phyloP scores from a whole-genome alignment of 2,329 filamentous ascomycete species.

The Sporothrix pallida region DNA sequence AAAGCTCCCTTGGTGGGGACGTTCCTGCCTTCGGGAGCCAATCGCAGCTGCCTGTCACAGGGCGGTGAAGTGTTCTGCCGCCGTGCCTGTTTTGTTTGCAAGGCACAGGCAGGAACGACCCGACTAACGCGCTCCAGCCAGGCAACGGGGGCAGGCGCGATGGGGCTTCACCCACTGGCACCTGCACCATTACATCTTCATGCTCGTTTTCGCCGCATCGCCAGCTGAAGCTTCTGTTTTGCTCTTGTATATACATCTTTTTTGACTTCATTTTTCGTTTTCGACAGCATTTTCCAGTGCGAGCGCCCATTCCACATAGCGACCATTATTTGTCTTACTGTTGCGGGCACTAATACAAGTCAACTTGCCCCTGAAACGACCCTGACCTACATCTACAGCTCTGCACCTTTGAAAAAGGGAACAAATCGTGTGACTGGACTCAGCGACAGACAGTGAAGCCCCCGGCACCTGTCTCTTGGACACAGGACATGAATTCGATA shows the following conservation, averaged over 20 bases:
- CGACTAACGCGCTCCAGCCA: slow-evolving; percentile 24
- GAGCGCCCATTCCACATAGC: not conserved
- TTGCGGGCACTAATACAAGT: not conserved
- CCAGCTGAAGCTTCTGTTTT: slow-evolving; percentile 15
- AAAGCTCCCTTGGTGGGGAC: slow-evolving; percentile 35
- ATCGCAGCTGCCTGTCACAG: slow-evolving; percentile 21
- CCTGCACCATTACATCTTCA: not conserved
- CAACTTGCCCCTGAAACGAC: not conserved
- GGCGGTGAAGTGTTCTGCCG: slow-evolving; percentile 38
- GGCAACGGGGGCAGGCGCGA: slow-evolving; percentile 31
- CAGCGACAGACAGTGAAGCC: not conserved
- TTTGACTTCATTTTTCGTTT: slow-evolving; percentile 19
- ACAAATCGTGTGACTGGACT: not conserved
- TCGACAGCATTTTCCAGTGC: not conserved
- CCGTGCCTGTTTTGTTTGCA: slow-evolving; percentile 28
- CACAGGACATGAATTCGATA: not conserved
- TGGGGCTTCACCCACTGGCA: not conserved
- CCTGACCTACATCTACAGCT: not conserved
- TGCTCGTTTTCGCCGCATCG: not conserved
- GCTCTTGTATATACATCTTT: slow-evolving; percentile 14
- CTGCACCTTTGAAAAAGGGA: not conserved
- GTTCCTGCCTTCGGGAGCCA: slow-evolving; percentile 23
- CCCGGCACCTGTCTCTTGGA: not conserved
- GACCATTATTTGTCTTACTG: not conserved
- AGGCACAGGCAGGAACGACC: slow-evolving; percentile 30